phyloP scores from a whole-genome alignment of 805 yeast species.

The Myxozyma lipomycoides region DNA sequence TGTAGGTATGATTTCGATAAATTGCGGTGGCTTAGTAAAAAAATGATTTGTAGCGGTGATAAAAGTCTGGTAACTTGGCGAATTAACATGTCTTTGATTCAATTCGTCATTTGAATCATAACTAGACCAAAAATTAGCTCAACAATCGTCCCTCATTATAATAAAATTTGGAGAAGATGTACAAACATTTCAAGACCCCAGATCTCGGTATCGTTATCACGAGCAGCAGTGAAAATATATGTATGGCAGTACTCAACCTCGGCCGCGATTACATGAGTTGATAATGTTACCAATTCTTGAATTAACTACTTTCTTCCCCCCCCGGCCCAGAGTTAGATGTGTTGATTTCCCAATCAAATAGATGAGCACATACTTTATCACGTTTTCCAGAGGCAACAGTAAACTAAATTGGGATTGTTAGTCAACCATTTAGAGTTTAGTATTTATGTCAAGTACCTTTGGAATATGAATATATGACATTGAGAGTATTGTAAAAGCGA shows the following conservation, averaged over 20 bases:
- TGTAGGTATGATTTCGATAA: background rate
- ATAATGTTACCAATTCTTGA: too few relatives aligned
- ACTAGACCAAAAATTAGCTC: background rate
- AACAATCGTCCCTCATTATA: background rate
- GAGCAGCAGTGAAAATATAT: background rate
- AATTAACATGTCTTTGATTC: background rate
- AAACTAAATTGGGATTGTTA: background rate
- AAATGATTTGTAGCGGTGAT: background rate
- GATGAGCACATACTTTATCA: background rate
- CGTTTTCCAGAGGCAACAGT: background rate
- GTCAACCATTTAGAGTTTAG: background rate
- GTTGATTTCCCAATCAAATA: too few relatives aligned
- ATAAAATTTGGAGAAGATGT: background rate
- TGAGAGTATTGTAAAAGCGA: background rate
- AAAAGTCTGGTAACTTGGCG: background rate
- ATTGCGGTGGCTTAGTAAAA: background rate
- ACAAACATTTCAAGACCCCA: background rate
- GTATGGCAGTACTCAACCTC: background rate
- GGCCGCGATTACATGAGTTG: too few relatives aligned
- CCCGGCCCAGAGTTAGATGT: too few relatives aligned
- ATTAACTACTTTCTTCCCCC: too few relatives aligned
- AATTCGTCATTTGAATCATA: background rate
- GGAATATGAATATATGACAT: background rate
- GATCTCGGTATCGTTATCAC: background rate
- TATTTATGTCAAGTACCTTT: background rate